These are phyloP conservation scores for Trifolium pratense DNA, from an alignment of 306 rosid genomes.

Conservation along the genomic window DNA sequence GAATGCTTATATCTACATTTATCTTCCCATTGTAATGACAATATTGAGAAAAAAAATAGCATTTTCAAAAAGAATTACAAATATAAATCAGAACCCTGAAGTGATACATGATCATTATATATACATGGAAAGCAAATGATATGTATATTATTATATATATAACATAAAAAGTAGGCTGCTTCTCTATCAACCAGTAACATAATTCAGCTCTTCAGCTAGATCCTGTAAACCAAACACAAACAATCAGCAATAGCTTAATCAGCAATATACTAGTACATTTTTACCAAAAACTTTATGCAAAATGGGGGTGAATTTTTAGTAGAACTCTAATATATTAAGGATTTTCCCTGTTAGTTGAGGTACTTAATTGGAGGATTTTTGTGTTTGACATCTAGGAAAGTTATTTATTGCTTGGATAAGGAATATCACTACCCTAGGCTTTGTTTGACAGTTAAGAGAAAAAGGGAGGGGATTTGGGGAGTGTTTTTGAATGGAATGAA, in stretches of 20 bases:
- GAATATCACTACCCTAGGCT: neutral
- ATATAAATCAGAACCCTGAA: constrained; percentile 4
- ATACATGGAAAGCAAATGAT: constrained; percentile 25
- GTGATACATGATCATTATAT: neutral
- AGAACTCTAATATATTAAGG: neutral
- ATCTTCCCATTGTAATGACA: constrained; percentile 8
- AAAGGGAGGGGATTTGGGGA: too few species aligned
- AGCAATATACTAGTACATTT: constrained; percentile 7
- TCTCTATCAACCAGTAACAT: neutral
- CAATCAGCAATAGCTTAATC: constrained; percentile 13
- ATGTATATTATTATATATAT: neutral
- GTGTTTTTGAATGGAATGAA: too few species aligned
- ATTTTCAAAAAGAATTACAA: constrained; percentile 1
- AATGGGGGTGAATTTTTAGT: neutral
- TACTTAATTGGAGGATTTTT: neutral
- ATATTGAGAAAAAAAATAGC: neutral
- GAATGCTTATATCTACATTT: neutral
- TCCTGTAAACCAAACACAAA: constrained; percentile 31
- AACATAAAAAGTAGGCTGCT: constrained; percentile 13
- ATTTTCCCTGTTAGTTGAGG: neutral
- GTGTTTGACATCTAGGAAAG: neutral
- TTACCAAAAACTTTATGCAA: constrained; percentile 16
- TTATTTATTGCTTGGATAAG: constrained; percentile 7
- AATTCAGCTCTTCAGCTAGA: constrained; percentile 36
- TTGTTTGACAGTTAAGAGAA: neutral